Evolutionary conservation across 2,329 filamentous ascomycete genomes (phyloP), one percentile per base, ranked within the genome.

Genomic region (Neobulgaria alba): DNA sequence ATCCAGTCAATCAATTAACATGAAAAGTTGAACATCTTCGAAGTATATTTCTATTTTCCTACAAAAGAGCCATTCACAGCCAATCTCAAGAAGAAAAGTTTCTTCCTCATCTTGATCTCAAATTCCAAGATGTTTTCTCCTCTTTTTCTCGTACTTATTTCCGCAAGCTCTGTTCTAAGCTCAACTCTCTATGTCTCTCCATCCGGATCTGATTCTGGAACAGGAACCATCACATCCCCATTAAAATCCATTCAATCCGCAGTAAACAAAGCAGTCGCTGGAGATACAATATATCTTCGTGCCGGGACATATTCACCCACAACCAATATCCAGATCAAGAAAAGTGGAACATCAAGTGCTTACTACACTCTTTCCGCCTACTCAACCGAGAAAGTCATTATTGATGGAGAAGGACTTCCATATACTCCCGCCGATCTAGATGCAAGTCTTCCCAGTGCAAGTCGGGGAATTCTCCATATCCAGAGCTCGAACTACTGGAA

Each of bases 381-480:
- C 42, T 53, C 59, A 9, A 53, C 50, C 4, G 68, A 72, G 46
- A 61, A 61, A 31, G 67, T 69, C 2, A 60, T 67, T 39, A 60
- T 71, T 12, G 64, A 72, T 48, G 68, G 68, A 26, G 68, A 71
- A 34, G 52, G 47, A 7, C 44, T 63, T 1, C 53, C 44, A 1
- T 61, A 64, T 16, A 68, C 67, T 2, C 68, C 68, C 0, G 64
- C 63, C 5, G 60, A 53, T 1, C 43, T 71, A 1, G 63, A 57
- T 8, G 63, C 58, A 15, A 55, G 57, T 3, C 56, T 71, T 0
- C 60, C 61, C 1, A 64, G 63, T 30, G 47, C 54, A 2, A 64
- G 69, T 39, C 61, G 68, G 17, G 68, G 68, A 3, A 64, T 69
- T 18, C 59, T 71, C 15, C 68, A 72, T 48, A 64, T 72, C 33